phyloP scores from a whole-genome alignment of 2,329 filamentous ascomycete species.

The Cladosporium sp. region DNA sequence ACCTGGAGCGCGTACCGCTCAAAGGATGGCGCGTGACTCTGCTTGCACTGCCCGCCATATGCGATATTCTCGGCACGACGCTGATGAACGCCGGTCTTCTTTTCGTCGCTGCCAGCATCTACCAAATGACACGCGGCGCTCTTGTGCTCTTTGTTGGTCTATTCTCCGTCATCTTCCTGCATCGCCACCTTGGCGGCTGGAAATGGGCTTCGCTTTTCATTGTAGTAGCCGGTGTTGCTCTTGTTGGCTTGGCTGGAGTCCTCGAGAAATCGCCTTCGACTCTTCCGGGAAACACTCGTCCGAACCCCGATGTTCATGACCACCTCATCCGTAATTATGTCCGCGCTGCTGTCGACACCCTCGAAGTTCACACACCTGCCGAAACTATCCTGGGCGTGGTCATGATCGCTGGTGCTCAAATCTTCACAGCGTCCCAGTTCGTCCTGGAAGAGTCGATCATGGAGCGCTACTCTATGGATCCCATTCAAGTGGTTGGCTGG shows the following conservation, averaged over 20 bases:
- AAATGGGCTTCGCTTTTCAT: slow-evolving; percentile 88
- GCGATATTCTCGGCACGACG: slow-evolving; percentile 92
- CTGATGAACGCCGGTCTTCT: slow-evolving; percentile 95
- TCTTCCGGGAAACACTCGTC: slow-evolving; percentile 26
- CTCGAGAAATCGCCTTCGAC: slow-evolving; percentile 58
- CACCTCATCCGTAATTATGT: slow-evolving; percentile 19
- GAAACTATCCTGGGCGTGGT: slow-evolving; percentile 77
- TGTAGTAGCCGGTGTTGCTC: slow-evolving; percentile 80
- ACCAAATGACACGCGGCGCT: slow-evolving; percentile 96
- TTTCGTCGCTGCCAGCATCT: slow-evolving; percentile 92
- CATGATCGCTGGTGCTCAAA: slow-evolving; percentile 88
- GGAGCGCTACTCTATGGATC: slow-evolving; percentile 72
- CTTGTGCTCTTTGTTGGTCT: slow-evolving; percentile 93
- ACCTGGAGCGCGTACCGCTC: slow-evolving; percentile 50
- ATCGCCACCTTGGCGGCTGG: slow-evolving; percentile 73
- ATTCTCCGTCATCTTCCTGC: slow-evolving; percentile 89
- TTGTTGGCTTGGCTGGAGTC: slow-evolving; percentile 86
- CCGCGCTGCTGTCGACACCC: slow-evolving; percentile 33
- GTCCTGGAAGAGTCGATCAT: slow-evolving; percentile 94
- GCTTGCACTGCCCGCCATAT: slow-evolving; percentile 81
- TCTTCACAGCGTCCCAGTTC: slow-evolving; percentile 96
- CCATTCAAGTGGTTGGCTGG: slow-evolving; percentile 90
- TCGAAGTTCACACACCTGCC: slow-evolving; percentile 53
- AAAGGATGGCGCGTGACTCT: slow-evolving; percentile 68
- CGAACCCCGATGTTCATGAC: slow-evolving; percentile 27